Percentiles rank a stretch among this genome's conserved stretches.
These are phyloP conservation scores for Cicer judaicum DNA, from an alignment of 306 rosid genomes.

Conservation along the genomic window DNA sequence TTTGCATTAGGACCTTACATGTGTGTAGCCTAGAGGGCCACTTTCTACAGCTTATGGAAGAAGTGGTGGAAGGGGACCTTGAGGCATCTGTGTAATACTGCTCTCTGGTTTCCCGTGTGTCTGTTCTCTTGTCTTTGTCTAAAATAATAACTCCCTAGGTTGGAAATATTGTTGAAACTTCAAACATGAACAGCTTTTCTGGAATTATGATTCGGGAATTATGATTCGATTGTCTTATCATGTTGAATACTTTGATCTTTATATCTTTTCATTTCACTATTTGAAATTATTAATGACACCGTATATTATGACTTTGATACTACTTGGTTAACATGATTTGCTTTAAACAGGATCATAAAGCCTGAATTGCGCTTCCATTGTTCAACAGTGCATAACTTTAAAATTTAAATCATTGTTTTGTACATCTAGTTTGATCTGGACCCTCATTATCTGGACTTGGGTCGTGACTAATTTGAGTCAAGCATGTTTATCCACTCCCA, in stretches of 20 bases:
- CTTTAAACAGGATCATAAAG: slow-evolving; percentile 23
- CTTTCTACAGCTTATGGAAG: slow-evolving; percentile 1
- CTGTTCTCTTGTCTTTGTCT: slow-evolving; percentile 2
- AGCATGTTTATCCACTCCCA: background rate
- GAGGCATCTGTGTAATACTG: background rate
- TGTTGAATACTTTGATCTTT: slow-evolving; percentile 6
- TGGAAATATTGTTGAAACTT: slow-evolving; percentile 13
- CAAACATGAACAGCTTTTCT: slow-evolving; percentile 2
- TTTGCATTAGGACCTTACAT: background rate
- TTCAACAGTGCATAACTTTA: background rate
- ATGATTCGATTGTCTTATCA: slow-evolving; percentile 18
- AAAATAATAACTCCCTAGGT: background rate
- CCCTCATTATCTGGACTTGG: background rate
- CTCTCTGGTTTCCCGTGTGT: slow-evolving; percentile 17
- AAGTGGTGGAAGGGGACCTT: slow-evolving; percentile 4
- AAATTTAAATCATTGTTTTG: slow-evolving; percentile 8
- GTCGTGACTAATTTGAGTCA: background rate
- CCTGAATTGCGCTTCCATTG: background rate
- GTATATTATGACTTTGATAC: background rate
- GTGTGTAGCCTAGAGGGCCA: slow-evolving; percentile 6
- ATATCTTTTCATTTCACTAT: slow-evolving; percentile 30
- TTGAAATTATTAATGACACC: slow-evolving; percentile 21
- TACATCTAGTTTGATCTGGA: slow-evolving; percentile 5
- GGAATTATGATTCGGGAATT: background rate
- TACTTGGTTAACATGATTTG: background rate